Evolutionary conservation across 2,329 filamentous ascomycete species (phyloP).

Genomic region (Neospermospora avenae): DNA sequence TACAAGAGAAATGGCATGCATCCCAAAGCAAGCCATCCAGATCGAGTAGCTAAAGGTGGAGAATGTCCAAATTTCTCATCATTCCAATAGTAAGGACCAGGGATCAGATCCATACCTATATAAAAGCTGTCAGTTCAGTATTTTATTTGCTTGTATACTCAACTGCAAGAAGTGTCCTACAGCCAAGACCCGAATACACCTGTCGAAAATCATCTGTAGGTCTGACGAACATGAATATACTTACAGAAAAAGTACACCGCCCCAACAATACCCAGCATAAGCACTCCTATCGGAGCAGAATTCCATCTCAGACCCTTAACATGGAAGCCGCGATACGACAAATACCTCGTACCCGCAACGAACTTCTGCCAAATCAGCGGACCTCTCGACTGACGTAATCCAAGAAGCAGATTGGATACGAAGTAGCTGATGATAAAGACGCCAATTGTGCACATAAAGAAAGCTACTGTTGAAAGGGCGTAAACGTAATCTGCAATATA

Average conservation of each 20-base stretch:
- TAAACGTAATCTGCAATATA: constrained; percentile 7
- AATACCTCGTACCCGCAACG: not conserved
- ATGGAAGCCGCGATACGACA: constrained; percentile 7
- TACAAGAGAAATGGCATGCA: constrained; percentile 12
- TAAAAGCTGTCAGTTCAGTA: not conserved
- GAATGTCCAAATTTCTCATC: constrained; percentile 2
- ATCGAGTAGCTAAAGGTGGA: constrained; percentile 1
- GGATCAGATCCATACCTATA: not conserved
- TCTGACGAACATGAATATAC: not conserved
- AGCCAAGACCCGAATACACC: not conserved
- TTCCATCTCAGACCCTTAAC: not conserved
- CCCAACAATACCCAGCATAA: not conserved
- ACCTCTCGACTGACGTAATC: not conserved
- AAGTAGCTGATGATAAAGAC: constrained; percentile 3
- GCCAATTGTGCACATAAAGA: constrained; percentile 1
- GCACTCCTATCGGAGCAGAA: constrained; percentile 2
- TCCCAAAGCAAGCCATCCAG: constrained; percentile 6
- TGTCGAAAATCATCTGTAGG: not conserved
- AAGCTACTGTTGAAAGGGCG: not conserved
- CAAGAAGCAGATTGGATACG: not conserved
- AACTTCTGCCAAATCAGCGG: not conserved
- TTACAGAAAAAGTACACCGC: constrained; percentile 8
- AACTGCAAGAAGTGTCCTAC: not conserved
- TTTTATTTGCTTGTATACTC: not conserved
- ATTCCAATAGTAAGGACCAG: constrained; percentile 5